Evolutionary conservation across 805 yeast species (phyloP).

Genomic region (Metschnikowia aberdeeniae): DNA sequence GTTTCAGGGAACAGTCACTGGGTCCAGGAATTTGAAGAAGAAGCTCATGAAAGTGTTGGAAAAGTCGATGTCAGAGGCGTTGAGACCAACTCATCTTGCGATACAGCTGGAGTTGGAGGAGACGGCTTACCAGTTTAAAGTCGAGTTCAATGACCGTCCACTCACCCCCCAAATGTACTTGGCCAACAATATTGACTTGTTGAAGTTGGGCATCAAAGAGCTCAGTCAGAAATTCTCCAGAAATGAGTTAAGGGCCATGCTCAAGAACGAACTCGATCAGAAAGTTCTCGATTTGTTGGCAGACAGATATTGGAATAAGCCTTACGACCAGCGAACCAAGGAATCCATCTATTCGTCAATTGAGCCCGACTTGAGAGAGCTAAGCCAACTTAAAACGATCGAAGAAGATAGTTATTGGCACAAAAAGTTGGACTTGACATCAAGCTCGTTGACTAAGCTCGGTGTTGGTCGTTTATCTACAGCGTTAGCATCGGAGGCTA

Average conservation of each 20-base stretch:
- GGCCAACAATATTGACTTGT: slow-evolving; percentile 83
- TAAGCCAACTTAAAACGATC: slow-evolving; percentile 45
- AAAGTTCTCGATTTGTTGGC: slow-evolving; percentile 83
- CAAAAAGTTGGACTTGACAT: slow-evolving; percentile 75
- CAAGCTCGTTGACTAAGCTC: slow-evolving; percentile 80
- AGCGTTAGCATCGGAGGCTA: slow-evolving; percentile 71
- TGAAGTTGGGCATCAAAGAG: slow-evolving; percentile 84
- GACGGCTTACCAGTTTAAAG: slow-evolving; percentile 87
- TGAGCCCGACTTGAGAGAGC: slow-evolving; percentile 51
- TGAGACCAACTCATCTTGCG: slow-evolving; percentile 80
- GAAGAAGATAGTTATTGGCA: slow-evolving; percentile 83
- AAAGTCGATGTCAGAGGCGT: slow-evolving; percentile 81
- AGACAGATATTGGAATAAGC: slow-evolving; percentile 85
- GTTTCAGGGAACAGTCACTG: slow-evolving; percentile 62
- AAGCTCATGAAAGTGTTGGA: slow-evolving; percentile 86
- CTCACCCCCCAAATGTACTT: slow-evolving; percentile 92
- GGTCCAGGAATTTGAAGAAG: slow-evolving; percentile 70
- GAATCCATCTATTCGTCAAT: slow-evolving; percentile 17
- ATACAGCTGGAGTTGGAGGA: slow-evolving; percentile 93
- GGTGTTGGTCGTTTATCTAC: slow-evolving; percentile 94
- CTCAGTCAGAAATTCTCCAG: slow-evolving; percentile 79
- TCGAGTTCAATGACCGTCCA: slow-evolving; percentile 91
- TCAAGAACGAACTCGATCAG: slow-evolving; percentile 86
- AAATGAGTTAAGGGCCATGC: slow-evolving; percentile 69
- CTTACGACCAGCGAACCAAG: slow-evolving; percentile 25